A percentile compares a stretch with the other conserved stretches of the same genome.
phyloP scores from a whole-genome alignment of 2,329 filamentous ascomycete species.

The Diplocarpon rosae region DNA sequence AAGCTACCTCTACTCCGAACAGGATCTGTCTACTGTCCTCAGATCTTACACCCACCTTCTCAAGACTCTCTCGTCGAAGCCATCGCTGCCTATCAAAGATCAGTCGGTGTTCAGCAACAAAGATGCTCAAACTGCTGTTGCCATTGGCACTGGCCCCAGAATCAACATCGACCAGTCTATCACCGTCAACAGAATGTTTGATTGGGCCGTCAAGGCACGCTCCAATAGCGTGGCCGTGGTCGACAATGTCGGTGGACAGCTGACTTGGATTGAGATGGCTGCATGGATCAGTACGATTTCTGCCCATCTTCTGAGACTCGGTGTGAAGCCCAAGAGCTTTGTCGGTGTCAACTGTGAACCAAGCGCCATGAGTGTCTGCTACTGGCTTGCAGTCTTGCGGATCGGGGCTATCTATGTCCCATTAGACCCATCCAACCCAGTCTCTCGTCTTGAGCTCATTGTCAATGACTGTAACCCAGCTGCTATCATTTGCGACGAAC shows the following conservation, averaged over 20 bases:
- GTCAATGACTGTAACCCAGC: constrained; percentile 23
- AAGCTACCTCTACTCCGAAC: constrained; percentile 8
- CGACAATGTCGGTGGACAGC: constrained; percentile 5
- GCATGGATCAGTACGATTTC: constrained; percentile 29
- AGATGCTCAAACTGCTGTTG: constrained; percentile 4
- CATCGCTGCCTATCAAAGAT: constrained; percentile 8
- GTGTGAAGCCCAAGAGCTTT: constrained; percentile 1
- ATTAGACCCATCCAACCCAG: constrained; percentile 24
- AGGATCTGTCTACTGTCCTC: constrained; percentile 6
- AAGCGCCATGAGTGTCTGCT: constrained; percentile 21
- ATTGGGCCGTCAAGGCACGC: constrained; percentile 8
- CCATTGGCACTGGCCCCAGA: constrained; percentile 6
- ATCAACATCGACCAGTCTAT: constrained; percentile 7
- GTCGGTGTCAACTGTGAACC: constrained; percentile 11
- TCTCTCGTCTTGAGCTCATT: constrained; percentile 22
- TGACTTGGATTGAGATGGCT: constrained; percentile 30
- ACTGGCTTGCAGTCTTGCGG: constrained; percentile 27
- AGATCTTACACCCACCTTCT: constrained; percentile 8
- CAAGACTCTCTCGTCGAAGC: constrained; percentile 9
- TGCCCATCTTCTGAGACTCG: constrained; percentile 7
- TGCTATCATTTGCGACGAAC: constrained; percentile 24
- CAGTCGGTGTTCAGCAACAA: constrained; percentile 6
- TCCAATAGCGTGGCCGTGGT: constrained; percentile 6
- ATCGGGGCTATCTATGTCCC: constrained; percentile 28
- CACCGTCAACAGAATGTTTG: constrained; percentile 9